Evolutionary conservation across 2,329 filamentous ascomycete genomes (phyloP).

Genomic region (Botrytis squamosa): DNA sequence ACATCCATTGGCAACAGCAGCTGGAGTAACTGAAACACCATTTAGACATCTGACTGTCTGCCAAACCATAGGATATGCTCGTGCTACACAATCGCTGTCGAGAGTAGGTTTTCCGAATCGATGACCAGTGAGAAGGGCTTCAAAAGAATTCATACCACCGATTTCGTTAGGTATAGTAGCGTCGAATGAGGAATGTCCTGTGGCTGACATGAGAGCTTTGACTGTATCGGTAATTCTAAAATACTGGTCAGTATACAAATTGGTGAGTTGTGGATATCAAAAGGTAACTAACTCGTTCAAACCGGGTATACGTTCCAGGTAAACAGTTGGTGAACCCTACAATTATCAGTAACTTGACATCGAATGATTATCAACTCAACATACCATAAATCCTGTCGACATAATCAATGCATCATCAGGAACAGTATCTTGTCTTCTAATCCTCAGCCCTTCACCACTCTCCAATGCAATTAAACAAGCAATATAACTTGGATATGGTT

Average conservation of each 20-base stretch:
- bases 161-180: constrained; percentile 64
- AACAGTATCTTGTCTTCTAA: constrained; percentile 35
- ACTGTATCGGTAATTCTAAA: constrained; percentile 35
- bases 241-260: not conserved
- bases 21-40: constrained; percentile 33
- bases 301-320: constrained; percentile 37
- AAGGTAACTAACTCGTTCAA: constrained; percentile 31
- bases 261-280: not conserved
- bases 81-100: constrained; percentile 37
- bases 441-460: constrained; percentile 32
- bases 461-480: constrained; percentile 41
- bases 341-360: not conserved
- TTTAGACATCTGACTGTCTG: constrained; percentile 37
- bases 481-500: constrained; percentile 47
- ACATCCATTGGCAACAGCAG: constrained; percentile 33
- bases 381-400: constrained; percentile 36
- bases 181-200: constrained; percentile 38
- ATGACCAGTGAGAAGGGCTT: constrained; percentile 34
- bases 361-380: not conserved
- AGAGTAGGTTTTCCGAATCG: constrained; percentile 33
- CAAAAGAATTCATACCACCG: constrained; percentile 59
- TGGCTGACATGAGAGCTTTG: constrained; percentile 30
- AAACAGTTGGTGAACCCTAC: constrained; percentile 37
- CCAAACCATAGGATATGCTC: constrained; percentile 38
- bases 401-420: constrained; percentile 35